These are phyloP conservation scores for Silene noctiflora DNA, from an alignment of 179 eudicot genomes.

Conservation along the genomic window DNA sequence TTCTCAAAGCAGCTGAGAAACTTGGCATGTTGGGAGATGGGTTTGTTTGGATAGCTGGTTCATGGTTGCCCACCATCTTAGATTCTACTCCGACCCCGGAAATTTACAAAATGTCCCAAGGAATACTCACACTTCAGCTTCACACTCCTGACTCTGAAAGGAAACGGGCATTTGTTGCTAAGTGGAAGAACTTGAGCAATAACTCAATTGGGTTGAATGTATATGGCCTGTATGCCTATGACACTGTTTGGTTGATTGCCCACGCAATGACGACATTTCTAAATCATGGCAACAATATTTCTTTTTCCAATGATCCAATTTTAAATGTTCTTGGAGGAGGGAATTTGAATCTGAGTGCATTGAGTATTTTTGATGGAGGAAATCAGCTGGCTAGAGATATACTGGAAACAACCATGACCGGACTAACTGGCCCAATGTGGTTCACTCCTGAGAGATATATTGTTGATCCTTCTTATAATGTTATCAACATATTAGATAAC, in stretches of 20 bases:
- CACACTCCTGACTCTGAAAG: constrained; percentile 59
- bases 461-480: constrained; percentile 53
- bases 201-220: constrained; percentile 49
- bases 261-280: constrained; percentile 48
- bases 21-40: constrained; percentile 70
- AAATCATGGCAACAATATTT: constrained; percentile 40
- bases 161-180: constrained; percentile 45
- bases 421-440: constrained; percentile 59
- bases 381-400: constrained; percentile 32
- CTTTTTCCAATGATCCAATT: constrained; percentile 56
- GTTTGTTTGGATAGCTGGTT: constrained; percentile 73
- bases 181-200: constrained; percentile 65
- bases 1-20: constrained; percentile 48
- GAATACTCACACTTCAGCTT: constrained; percentile 56
- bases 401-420: constrained; percentile 51
- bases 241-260: constrained; percentile 70
- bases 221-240: constrained; percentile 74
- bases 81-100: constrained; percentile 37
- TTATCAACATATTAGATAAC: constrained; percentile 53
- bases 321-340: constrained; percentile 42
- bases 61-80: constrained; percentile 60
- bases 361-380: constrained; percentile 72
- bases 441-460: constrained; percentile 46
- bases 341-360: constrained; percentile 52
- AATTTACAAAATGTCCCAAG: constrained; percentile 36